phyloP scores from a whole-genome alignment of 495 filamentous ascomycete species.

The Bombardia bombarda region DNA sequence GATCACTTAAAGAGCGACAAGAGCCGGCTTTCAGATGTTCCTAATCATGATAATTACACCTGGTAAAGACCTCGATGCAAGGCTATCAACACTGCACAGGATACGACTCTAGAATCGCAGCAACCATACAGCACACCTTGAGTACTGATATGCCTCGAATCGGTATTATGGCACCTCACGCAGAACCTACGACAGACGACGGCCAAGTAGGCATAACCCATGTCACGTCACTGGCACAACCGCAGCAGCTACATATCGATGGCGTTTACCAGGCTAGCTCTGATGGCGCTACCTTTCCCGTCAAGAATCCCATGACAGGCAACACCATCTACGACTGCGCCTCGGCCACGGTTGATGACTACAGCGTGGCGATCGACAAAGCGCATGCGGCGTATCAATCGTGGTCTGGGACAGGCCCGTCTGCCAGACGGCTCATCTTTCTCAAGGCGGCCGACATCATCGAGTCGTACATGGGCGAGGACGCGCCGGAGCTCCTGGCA shows the following conservation, averaged over 20 bases:
- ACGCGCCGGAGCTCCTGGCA: too few species aligned
- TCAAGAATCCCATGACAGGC: constrained; percentile 51
- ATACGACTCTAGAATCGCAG: too few species aligned
- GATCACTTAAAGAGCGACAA: too few species aligned
- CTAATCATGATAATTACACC: too few species aligned
- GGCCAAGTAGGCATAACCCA: neutral
- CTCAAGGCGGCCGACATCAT: constrained; percentile 61
- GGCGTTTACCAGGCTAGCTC: constrained; percentile 46
- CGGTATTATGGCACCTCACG: constrained; percentile 3
- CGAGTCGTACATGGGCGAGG: constrained; percentile 48
- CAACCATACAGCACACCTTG: too few species aligned
- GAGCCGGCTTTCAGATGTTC: too few species aligned
- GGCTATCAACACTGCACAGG: too few species aligned
- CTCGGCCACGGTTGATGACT: constrained; percentile 51
- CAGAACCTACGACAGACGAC: neutral
- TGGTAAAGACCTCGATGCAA: too few species aligned
- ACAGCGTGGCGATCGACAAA: constrained; percentile 47
- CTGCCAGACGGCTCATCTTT: constrained; percentile 54
- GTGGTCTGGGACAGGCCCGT: constrained; percentile 54
- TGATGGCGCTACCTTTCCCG: constrained; percentile 49
- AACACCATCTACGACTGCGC: constrained; percentile 48
- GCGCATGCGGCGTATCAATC: constrained; percentile 55
- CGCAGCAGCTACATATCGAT: constrained; percentile 51
- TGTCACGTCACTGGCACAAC: constrained; percentile 4
- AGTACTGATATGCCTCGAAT: too few species aligned